A percentile compares a stretch with the other conserved stretches of the same genome.
Evolutionary conservation across 768 basidiomycete species (phyloP).

Genomic region (Clathrus columnatus): DNA sequence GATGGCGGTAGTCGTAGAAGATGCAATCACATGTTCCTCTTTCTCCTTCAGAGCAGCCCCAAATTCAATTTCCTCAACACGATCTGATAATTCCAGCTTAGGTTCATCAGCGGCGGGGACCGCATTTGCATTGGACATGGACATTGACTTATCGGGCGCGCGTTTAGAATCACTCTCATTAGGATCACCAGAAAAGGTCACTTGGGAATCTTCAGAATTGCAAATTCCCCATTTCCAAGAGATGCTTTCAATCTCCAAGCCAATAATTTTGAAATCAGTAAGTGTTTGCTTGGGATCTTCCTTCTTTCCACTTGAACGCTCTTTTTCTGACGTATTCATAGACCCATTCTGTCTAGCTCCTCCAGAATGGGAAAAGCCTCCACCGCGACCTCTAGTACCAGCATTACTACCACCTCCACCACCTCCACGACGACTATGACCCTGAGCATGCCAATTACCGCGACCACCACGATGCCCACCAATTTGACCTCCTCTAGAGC

Average conservation of each 20-base stretch:
- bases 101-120: constrained; percentile 23
- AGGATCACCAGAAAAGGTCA: constrained; percentile 12
- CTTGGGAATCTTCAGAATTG: constrained; percentile 25
- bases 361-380: constrained; percentile 1
- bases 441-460: constrained; percentile 56
- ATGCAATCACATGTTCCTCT: background rate
- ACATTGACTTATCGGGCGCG: background rate
- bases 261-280: constrained; percentile 96
- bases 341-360: background rate
- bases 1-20: constrained; percentile 9
- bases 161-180: constrained; percentile 1
- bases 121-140: constrained; percentile 21
- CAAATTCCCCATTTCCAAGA: constrained; percentile 77
- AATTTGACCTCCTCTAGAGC: constrained; percentile 7
- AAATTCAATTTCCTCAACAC: constrained; percentile 9
- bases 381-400: constrained; percentile 16
- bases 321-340: constrained; percentile 2
- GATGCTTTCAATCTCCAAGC: constrained; percentile 74
- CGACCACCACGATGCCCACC: constrained; percentile 34
- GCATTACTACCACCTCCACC: constrained; percentile 41
- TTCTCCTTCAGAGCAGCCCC: constrained; percentile 14
- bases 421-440: constrained; percentile 50
- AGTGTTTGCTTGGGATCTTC: constrained; percentile 87
- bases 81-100: constrained; percentile 23
- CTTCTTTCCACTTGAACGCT: constrained; percentile 50